phyloP scores from a whole-genome alignment of 169 alveolate genomes.

The Ichthyophthirius multifiliis region DNA sequence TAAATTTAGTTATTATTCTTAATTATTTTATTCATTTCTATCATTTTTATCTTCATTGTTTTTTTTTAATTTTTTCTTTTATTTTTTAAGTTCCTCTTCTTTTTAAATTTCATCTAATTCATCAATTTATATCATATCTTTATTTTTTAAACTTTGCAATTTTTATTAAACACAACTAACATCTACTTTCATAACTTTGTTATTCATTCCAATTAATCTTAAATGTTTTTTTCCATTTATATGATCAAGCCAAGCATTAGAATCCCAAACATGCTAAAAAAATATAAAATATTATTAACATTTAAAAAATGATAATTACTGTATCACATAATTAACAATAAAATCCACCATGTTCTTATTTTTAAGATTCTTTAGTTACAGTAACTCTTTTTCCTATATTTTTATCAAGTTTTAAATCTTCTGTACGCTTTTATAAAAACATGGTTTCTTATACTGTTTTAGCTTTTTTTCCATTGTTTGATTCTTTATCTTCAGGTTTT shows the following conservation, averaged over 20 bases:
- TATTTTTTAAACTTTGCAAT: constrained; percentile 56
- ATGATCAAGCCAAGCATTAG: constrained; percentile 91
- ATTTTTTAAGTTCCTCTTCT: neutral
- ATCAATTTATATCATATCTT: constrained; percentile 20
- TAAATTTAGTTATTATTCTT: too few species aligned
- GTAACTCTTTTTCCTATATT: neutral
- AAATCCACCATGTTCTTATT: neutral
- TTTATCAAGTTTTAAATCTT: constrained; percentile 4
- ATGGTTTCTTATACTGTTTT: neutral
- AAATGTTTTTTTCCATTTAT: constrained; percentile 92
- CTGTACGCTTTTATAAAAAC: constrained; percentile 6
- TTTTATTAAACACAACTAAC: constrained; percentile 82
- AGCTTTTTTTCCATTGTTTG: neutral
- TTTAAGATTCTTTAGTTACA: neutral
- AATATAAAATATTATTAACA: constrained; percentile 84
- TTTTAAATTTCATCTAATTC: constrained; percentile 9
- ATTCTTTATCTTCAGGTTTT: neutral
- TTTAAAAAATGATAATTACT: constrained; percentile 88
- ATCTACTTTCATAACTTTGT: constrained; percentile 90
- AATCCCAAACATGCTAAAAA: constrained; percentile 62
- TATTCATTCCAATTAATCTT: constrained; percentile 91
- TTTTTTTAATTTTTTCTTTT: neutral
- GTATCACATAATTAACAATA: constrained; percentile 25
- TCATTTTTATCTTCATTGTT: constrained; percentile 10
- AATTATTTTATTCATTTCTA: neutral